Evolutionary conservation across 2,329 filamentous ascomycete genomes (phyloP), one percentile per base, ranked within the genome.

Genomic region (Aspergillus sp.): DNA sequence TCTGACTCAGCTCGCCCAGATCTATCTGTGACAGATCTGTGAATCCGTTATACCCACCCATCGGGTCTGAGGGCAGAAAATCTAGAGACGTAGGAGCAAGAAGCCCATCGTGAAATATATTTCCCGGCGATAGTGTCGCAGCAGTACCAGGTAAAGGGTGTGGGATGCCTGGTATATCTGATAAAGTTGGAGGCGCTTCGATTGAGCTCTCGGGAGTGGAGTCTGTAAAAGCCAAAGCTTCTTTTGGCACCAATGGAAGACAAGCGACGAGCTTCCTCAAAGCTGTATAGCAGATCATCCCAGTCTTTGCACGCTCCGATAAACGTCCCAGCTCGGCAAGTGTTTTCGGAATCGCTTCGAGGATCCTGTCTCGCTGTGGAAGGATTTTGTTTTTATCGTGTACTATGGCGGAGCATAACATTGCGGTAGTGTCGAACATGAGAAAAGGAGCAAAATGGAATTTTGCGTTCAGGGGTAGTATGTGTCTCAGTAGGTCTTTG

Each of bases 351-450:
- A 84, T 77, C 2, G 73, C 73, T 48, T 72, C 64, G 21, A 79
- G 63, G 15, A 80, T 70, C 15, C 78, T 73, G 2, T 76, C 69
- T 12, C 77, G 76, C 12, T 72, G 73, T 4, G 76, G 74, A 3
- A 83, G 68, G 12, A 66, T 70, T 17, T 66, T 62, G 31, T 78
- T 70, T n/a, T 70, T 65, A 57, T 84, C 82, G 58, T 84, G 81
- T 4, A 82, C 73, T 6, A 84, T 70, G 3, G 81, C 77, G 0
- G 81, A 83, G 68, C 79, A 83, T 4, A 83, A 65, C 17, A 81
- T 70, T 0, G 81, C 79, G 0, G 80, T 76, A 0, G 79, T 81
- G 59, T 84, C 80, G 47, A 84, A 84, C 33, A 82, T 77, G 44
- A 74, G 72, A 56, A 83, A 84, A 0, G 81, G 69, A 6, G 81